phyloP scores from a whole-genome alignment of 169 alveolate genomes.

The Plasmodium vivax region DNA sequence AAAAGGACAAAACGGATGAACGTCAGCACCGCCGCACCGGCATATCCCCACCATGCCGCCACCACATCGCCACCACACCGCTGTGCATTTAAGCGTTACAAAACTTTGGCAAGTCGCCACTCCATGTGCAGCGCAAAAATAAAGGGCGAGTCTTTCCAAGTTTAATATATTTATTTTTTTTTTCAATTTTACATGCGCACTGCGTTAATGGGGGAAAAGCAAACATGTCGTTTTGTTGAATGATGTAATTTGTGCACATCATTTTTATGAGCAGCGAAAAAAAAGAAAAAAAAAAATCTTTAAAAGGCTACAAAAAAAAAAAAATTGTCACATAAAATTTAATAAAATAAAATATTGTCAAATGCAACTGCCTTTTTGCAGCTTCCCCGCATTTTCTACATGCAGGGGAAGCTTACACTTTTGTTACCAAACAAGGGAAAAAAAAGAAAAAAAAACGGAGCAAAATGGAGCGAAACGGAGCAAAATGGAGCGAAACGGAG shows the following conservation, averaged over 20 bases:
- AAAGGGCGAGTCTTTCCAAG: neutral
- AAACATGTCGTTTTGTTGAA: neutral
- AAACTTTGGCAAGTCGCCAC: neutral
- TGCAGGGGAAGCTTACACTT: neutral
- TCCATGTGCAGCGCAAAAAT: neutral
- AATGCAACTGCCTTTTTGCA: neutral
- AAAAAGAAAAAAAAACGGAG: neutral
- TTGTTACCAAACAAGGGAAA: neutral
- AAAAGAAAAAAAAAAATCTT: neutral
- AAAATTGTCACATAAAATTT: neutral
- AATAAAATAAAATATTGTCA: neutral
- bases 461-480: no score
- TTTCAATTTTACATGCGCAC: neutral
- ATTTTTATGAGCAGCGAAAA: neutral
- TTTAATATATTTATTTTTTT: neutral
- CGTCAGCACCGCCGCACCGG: neutral
- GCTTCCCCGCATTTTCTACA: neutral
- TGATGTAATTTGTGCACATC: neutral
- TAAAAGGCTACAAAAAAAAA: constrained; percentile 1
- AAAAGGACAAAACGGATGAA: neutral
- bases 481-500: no score
- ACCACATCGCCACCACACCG: neutral
- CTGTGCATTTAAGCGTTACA: neutral
- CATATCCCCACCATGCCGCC: neutral
- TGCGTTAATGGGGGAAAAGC: neutral